Evolutionary conservation across 192 early-diverging fungal species (phyloP), one percentile per base, ranked within the genome.

Genomic region (Dimargaris xerosporica): DNA sequence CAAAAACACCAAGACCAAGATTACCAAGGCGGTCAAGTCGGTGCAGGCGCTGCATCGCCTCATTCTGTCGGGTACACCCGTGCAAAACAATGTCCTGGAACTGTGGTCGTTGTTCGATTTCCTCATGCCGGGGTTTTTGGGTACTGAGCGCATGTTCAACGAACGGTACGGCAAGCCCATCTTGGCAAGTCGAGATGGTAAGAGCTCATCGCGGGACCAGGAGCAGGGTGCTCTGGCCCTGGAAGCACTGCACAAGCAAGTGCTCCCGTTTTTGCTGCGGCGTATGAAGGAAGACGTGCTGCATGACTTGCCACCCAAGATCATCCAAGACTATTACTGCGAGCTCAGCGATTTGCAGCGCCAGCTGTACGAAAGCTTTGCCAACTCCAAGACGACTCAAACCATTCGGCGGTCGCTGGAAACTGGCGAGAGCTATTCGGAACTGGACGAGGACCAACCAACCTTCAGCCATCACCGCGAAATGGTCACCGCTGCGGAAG

Each of bases 251-350:
- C 96, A 97, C 68, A 91, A 91, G 51, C 96, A 97, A 67, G 94
- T 96, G 0, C 69, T 97, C 46, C 96, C 96, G 23, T 99, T 97
- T 77, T 62, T 99, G 55, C 67, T 99, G 68, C 82, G 94, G 16
- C 82, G 96, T 28, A 82, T 99, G 81, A 99, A 99, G 71, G 93
- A 97, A 73, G 93, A 99, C 67, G 96, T 99, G 13, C 70, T 96
- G 61, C 77, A 90, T 63, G 94, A 97, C 67, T 72, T 99, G 64
- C 96, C 96, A 56, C 94, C 96, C 45, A 99, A 99, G 77, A 99
- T 99, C 64, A 96, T 97, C 66, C 94, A 97, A 81, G 94, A 97
- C 71, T 94, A 96, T 71, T 94, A 99, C 72, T 96, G 95, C 67
- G 96, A 97, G 65, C 74, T 97, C 17, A 85, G 84, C 59, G 89